These are phyloP conservation scores for Durusdinium trenchii DNA, from an alignment of 73 alveolate genomes.

Conservation along the genomic window DNA sequence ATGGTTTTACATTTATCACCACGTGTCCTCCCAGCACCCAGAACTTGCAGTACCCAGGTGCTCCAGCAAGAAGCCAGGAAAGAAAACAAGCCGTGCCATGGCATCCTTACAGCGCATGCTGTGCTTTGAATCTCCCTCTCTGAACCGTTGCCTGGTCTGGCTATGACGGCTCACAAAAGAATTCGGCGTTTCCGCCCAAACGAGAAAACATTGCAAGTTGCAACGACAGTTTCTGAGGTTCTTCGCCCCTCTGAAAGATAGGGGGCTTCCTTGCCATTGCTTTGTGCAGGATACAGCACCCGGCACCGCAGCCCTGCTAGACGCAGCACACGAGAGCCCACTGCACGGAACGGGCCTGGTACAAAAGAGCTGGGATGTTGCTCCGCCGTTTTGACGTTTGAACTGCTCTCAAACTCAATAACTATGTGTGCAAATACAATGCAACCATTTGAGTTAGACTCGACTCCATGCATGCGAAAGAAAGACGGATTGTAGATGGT, in stretches of 20 bases:
- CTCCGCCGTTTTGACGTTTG: neutral
- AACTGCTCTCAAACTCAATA: no score
- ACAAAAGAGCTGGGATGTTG: neutral
- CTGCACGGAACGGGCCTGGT: conserved; percentile 68
- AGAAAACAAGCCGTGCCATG: conserved; percentile 69
- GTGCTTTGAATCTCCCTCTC: no score
- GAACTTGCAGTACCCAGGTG: conserved; percentile 58
- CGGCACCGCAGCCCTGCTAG: conserved; percentile 85
- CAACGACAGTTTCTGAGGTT: conserved; percentile 42
- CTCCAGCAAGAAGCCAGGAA: conserved; percentile 81
- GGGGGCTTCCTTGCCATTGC: conserved; percentile 36
- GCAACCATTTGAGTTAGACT: no score
- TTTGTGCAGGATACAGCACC: conserved; percentile 46
- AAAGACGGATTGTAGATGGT: no score
- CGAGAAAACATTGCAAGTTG: neutral
- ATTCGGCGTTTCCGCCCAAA: neutral
- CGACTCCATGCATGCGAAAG: no score
- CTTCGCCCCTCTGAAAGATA: conserved; percentile 62
- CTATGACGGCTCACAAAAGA: no score
- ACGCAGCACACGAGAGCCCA: conserved; percentile 74
- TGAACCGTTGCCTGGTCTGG: no score
- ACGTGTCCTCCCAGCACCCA: conserved; percentile 63
- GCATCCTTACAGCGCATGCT: conserved; percentile 40
- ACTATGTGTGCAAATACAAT: no score
- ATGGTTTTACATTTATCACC: neutral